Conservation (phyloP, 768 basidiomycete genomes). For the Boletus tomentosulus region DNA sequence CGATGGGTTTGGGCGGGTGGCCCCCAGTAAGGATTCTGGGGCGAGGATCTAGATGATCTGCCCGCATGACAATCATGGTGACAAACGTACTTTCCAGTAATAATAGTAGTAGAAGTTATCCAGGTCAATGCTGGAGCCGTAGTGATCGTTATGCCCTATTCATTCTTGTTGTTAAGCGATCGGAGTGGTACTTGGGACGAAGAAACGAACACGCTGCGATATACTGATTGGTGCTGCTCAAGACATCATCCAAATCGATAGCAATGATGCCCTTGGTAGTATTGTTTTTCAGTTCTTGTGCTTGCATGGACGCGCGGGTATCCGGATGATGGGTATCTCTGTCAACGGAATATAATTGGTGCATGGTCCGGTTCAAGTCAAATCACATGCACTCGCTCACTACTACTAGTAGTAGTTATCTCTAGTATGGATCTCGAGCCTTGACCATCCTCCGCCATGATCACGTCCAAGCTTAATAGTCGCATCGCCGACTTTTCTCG, state of each 20-base stretch:
- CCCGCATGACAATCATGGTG: background rate
- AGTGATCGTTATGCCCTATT: conserved; percentile 63
- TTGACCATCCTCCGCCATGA: background rate
- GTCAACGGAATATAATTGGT: background rate
- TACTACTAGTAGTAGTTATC: too few species aligned
- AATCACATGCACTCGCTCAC: conserved; percentile 9
- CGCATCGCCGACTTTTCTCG: conserved; percentile 42
- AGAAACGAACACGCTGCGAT: conserved; percentile 48
- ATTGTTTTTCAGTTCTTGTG: background rate
- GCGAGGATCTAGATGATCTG: background rate
- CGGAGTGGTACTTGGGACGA: background rate
- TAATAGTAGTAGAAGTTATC: conserved; percentile 69
- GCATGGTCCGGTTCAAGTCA: background rate
- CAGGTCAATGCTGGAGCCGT: conserved; percentile 50
- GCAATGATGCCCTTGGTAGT: conserved; percentile 44
- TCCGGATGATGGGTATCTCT: background rate
- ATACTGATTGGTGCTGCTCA: conserved; percentile 55
- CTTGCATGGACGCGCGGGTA: conserved; percentile 6
- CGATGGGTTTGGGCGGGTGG: conserved; percentile 49
- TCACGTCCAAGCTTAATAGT: conserved; percentile 35
- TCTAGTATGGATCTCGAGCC: background rate
- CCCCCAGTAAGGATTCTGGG: conserved; percentile 58
- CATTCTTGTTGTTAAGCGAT: background rate
- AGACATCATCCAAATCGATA: conserved; percentile 66
- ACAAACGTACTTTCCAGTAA: conserved; percentile 60